Evolutionary conservation across 208 protist genomes (phyloP).

Genomic region (Naegleria gruberi): DNA sequence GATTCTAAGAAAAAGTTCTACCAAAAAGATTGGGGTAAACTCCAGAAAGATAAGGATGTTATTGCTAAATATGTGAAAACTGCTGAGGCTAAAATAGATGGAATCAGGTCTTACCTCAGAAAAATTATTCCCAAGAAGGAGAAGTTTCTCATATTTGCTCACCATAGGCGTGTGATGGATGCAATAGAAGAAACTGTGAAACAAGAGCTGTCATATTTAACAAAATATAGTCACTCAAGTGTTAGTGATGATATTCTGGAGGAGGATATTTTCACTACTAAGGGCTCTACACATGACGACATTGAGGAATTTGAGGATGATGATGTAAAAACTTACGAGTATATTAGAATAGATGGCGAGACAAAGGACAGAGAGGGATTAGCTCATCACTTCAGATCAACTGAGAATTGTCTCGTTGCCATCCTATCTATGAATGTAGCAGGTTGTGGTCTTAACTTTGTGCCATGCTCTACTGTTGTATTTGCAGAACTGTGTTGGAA

Average conservation of each 20-base stretch:
- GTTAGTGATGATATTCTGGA: constrained; percentile 5
- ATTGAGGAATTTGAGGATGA: constrained; percentile 23
- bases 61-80: background rate
- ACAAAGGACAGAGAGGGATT: constrained; percentile 61
- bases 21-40: background rate
- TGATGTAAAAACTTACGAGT: constrained; percentile 48
- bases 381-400: constrained; percentile 63
- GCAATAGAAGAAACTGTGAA: background rate
- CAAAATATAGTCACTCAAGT: background rate
- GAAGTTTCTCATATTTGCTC: constrained; percentile 12
- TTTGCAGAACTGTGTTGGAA: constrained; percentile 96
- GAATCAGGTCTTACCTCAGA: background rate
- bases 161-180: background rate
- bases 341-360: constrained; percentile 9
- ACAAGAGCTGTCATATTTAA: background rate
- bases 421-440: constrained; percentile 82
- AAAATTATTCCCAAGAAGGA: background rate
- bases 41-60: background rate
- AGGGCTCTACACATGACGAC: background rate
- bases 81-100: background rate
- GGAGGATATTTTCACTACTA: background rate
- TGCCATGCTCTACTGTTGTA: constrained; percentile 76
- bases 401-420: constrained; percentile 61
- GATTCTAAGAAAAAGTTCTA: background rate
- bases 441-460: constrained; percentile 87